Conservation (phyloP, 805 yeast species). For the Metschnikowia lochheadii region DNA sequence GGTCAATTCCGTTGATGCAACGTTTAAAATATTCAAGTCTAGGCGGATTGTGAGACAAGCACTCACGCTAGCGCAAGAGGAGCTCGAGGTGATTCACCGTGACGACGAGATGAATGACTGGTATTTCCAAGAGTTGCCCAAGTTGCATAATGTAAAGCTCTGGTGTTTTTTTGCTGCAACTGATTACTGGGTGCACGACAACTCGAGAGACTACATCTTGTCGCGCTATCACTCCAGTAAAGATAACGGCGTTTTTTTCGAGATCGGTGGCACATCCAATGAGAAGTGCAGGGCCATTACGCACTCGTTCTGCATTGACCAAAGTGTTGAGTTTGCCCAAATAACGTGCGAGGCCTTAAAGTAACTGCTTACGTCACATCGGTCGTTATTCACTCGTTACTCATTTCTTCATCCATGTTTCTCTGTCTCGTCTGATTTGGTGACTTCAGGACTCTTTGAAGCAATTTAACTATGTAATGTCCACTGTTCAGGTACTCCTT, state of each 20-base stretch:
- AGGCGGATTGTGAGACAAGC: slow-evolving; percentile 50
- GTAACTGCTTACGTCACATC: not conserved
- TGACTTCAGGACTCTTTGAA: not conserved
- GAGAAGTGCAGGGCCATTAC: slow-evolving; percentile 31
- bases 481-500: not conserved
- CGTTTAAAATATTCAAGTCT: slow-evolving; percentile 39
- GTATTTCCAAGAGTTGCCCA: slow-evolving; percentile 31
- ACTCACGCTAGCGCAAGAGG: slow-evolving; percentile 54
- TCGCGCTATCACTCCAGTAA: slow-evolving; percentile 29
- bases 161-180: slow-evolving; percentile 56
- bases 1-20: slow-evolving; percentile 40
- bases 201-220: slow-evolving; percentile 45
- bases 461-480: no score
- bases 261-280: slow-evolving; percentile 28
- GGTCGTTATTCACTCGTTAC: not conserved
- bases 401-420: not conserved
- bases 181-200: slow-evolving; percentile 64
- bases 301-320: slow-evolving; percentile 61
- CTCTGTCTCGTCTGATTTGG: not conserved
- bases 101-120: slow-evolving; percentile 50
- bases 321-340: slow-evolving; percentile 48
- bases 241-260: slow-evolving; percentile 28
- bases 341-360: slow-evolving; percentile 29
- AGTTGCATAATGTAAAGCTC: slow-evolving; percentile 24
- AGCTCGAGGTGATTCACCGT: slow-evolving; percentile 49